Evolutionary conservation across 108 stramenopile genomes (phyloP), one percentile per base, ranked within the genome.

Genomic region (Nitzschia inconspicua): DNA sequence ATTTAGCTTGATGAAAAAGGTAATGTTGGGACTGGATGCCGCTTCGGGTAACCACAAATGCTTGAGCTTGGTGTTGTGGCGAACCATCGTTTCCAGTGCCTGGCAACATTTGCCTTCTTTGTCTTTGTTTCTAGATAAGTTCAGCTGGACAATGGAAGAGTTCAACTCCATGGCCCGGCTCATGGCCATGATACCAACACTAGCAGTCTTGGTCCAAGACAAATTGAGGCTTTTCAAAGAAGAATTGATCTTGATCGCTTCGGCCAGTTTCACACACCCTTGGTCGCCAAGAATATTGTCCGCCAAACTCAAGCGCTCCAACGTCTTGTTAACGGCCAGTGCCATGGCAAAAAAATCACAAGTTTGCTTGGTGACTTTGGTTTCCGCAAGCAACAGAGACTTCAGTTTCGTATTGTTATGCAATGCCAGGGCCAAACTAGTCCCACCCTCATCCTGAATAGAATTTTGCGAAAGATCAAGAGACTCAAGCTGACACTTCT

Each of bases 151-250:
- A 32, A 61, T 32, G 9, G 60, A 35, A 1, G 28, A 20, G 22
- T 61, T 42, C 37, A 65, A 34, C 6, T 44, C 20, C 24, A 51
- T 34, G 3, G 70, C 63, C n/a, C n/a, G n/a, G n/a, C n/a, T n/a
- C n/a, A 65, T 5, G 2, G 46, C 42, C 10, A 58, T 27, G 1
- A 51, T 53, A 0, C 82, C 78, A 4, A 11, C 26, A 28, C 65
- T 64, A 32, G 69, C 68, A 35, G 80, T 53, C 4, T 42, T 31
- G 24, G 48, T 70, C 11, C 63, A 40, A 6, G 44, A 49, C 35
- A 84, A 53, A 42, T 73, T 74, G 3, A 84, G 48, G 10, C 42
- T 51, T 34, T 57, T 49, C 40, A 84, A 51, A 20, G 25, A 39
- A 3, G 52, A 54, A 29, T 48, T 48, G 11, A 48, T 28, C 13